Conservation (phyloP, 345 rosid genomes). For the Heritiera littoralis region DNA sequence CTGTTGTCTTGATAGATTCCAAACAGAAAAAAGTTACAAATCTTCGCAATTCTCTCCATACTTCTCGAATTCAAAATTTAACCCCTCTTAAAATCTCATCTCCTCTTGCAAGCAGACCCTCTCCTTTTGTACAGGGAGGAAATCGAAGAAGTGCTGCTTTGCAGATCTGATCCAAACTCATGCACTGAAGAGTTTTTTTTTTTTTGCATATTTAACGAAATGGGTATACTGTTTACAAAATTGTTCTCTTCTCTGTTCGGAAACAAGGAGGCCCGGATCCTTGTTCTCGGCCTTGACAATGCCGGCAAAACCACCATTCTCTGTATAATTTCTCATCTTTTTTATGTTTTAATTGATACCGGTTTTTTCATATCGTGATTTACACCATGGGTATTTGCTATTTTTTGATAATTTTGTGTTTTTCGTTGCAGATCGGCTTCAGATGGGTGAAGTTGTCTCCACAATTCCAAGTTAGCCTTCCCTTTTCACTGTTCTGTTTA, state of each 20-base stretch:
- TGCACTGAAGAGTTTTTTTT: conserved; percentile 17
- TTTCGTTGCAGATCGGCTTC: conserved; percentile 73
- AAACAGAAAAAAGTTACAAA: too few species aligned
- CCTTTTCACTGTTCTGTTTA: not conserved
- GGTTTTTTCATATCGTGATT: conserved; percentile 6
- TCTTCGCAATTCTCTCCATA: not conserved
- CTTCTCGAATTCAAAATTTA: not conserved
- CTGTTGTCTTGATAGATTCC: not conserved
- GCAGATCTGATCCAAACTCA: conserved; percentile 33
- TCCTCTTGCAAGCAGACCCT: conserved; percentile 8
- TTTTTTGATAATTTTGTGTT: conserved; percentile 15
- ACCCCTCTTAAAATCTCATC: not conserved
- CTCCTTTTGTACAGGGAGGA: conserved; percentile 16
- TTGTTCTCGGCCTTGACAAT: conserved; percentile 66
- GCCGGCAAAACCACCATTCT: conserved; percentile 68
- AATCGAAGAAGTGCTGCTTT: conserved; percentile 15
- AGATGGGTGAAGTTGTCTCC: conserved; percentile 98
- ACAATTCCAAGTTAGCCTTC: conserved; percentile 84
- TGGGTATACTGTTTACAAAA: conserved; percentile 52
- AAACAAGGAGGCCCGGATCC: conserved; percentile 61
- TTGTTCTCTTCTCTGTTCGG: conserved; percentile 54
- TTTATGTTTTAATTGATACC: not conserved
- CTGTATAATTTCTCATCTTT: conserved; percentile 34
- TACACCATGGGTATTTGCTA: conserved; percentile 21
- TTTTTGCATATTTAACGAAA: conserved; percentile 6